phyloP scores from a whole-genome alignment of 345 rosid genomes.

The Turnera subulata region DNA sequence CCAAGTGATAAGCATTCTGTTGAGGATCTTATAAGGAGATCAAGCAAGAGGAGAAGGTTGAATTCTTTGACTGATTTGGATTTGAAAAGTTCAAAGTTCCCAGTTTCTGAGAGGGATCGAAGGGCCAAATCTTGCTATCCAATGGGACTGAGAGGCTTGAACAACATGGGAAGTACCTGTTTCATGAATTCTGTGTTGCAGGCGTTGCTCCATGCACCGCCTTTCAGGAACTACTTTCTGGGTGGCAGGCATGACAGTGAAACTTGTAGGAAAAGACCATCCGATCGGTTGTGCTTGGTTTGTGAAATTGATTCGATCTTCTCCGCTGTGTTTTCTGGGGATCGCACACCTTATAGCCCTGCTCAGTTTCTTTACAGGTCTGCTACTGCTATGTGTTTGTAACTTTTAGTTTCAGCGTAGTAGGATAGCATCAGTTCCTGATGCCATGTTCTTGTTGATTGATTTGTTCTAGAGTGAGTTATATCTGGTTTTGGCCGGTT shows the following conservation, averaged over 20 bases:
- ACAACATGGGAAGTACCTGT: conserved; percentile 30
- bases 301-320: conserved; percentile 22
- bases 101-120: conserved; percentile 17
- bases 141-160: conserved; percentile 29
- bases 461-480: conserved; percentile 1
- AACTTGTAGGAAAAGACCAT: conserved; percentile 19
- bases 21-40: conserved; percentile 19
- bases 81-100: conserved; percentile 40
- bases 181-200: conserved; percentile 34
- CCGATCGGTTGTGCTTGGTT: conserved; percentile 22
- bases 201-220: conserved; percentile 27
- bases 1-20: conserved; percentile 5
- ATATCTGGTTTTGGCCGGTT: conserved; percentile 5
- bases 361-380: conserved; percentile 35
- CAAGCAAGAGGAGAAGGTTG: conserved; percentile 28
- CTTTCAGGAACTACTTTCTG: conserved; percentile 27
- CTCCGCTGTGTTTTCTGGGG: conserved; percentile 23
- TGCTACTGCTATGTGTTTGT: conserved; percentile 8
- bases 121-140: conserved; percentile 30
- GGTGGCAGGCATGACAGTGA: conserved; percentile 23
- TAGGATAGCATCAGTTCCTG: conserved; percentile 1
- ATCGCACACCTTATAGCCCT: conserved; percentile 27
- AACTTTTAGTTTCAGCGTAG: conserved; percentile 10
- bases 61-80: conserved; percentile 44
- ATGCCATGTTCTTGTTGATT: conserved; percentile 1